Evolutionary conservation across 2,329 filamentous ascomycete species (phyloP).

Genomic region (Alternaria panax): DNA sequence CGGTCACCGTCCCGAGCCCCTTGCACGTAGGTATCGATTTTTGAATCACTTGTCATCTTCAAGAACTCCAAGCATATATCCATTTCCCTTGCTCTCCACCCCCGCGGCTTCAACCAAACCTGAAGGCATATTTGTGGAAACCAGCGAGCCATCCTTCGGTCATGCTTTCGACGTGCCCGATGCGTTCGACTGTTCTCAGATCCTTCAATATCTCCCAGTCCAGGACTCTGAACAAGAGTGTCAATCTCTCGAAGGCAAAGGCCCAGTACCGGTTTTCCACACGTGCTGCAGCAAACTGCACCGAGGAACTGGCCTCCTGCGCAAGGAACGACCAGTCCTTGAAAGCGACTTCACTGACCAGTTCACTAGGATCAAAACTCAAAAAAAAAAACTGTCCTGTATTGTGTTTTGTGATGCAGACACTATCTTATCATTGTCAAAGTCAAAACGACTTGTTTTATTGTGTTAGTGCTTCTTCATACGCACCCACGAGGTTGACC

Average conservation of each 20-base stretch:
- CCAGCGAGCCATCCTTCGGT: constrained; percentile 6
- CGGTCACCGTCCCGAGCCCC: background rate
- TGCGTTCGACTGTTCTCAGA: background rate
- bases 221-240: constrained; percentile 4
- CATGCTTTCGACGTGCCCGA: background rate
- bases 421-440: background rate
- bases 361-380: background rate
- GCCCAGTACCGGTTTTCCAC: background rate
- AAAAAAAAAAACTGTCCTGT: background rate
- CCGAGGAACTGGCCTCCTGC: background rate
- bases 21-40: background rate
- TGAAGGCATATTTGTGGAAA: background rate
- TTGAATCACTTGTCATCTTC: background rate
- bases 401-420: background rate
- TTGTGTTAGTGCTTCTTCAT: background rate
- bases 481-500: background rate
- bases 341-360: background rate
- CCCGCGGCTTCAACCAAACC: background rate
- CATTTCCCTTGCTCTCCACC: background rate
- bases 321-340: background rate
- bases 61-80: background rate
- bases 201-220: constrained; percentile 6
- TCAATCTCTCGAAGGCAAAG: background rate
- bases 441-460: background rate
- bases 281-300: background rate